phyloP scores from a whole-genome alignment of 345 rosid species.

The Mangifera indica region DNA sequence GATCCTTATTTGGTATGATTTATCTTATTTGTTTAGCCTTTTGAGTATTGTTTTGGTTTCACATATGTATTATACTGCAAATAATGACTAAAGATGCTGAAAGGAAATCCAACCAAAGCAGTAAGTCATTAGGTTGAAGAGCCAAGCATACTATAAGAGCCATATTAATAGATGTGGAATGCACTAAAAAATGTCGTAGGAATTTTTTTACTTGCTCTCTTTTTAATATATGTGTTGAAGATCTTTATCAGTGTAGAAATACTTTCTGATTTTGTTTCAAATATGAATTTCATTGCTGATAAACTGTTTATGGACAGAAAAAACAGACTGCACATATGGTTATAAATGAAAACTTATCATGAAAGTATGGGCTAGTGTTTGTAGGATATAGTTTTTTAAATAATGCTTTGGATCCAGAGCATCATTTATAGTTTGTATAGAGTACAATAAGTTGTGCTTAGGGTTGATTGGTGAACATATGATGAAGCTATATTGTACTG shows the following conservation, averaged over 20 bases:
- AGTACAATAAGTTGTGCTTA: not conserved
- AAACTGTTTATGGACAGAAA: not conserved
- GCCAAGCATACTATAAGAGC: not conserved
- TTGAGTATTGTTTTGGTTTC: not conserved
- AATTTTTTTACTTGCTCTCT: not conserved
- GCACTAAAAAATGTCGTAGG: not conserved
- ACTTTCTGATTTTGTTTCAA: too few relatives aligned
- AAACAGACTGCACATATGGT: not conserved
- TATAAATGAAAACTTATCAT: not conserved
- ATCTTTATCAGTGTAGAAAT: not conserved
- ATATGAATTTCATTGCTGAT: not conserved
- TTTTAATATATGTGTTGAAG: not conserved
- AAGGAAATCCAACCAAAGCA: not conserved
- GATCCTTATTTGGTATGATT: not conserved
- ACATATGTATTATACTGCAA: not conserved
- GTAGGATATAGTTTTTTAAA: too few relatives aligned
- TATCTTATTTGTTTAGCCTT: not conserved
- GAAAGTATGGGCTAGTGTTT: not conserved
- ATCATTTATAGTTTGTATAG: not conserved
- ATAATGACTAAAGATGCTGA: not conserved
- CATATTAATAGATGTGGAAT: not conserved
- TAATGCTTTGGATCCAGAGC: not conserved
- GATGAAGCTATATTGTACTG: not conserved
- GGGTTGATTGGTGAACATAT: not conserved
- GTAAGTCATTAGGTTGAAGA: conserved; percentile 4